Evolutionary conservation across 495 filamentous ascomycete genomes (phyloP), one percentile per base, ranked within the genome.

Genomic region (Beverwykella pulmonaria): DNA sequence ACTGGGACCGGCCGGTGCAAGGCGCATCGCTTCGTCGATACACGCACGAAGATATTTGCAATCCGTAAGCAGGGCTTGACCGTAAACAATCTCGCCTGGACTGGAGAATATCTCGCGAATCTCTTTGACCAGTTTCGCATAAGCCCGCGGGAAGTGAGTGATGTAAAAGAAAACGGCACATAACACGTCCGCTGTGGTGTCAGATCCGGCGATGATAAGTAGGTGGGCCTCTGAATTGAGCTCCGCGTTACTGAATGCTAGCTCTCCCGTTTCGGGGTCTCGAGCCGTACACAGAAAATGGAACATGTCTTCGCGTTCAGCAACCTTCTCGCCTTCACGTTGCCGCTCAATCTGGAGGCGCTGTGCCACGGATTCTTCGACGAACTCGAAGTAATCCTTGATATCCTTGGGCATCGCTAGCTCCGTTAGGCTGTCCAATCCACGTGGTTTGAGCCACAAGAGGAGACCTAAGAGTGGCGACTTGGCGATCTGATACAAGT

Each of bases 1-100:
- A 8, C 82, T 82, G 34, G 79, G 78, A 1, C 89, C 87, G 0
- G 88, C 80, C 14, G 87, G 89, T 0, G 82, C 82, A 44, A 92
- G 73, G 50, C 90, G 87, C 71, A 91, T 79, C 2, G 85, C 79
- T 63, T 91, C 89, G 57, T 89, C 82, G 41, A 88, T 76, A 64
- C 84, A 86, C 8, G 85, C 86, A 54, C 82, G 82, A 1, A 88
- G 76, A 61, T 84, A 89, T 29, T 67, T 61, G 48, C 83, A 81
- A 15, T 78, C 73, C 7, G 59, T 81, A n/a, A n/a, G n/a, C 4
- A 84, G 80, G 44, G 75, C 76, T 2, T 78, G 69, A n/a, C 66
- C 66, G 14, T 72, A 73, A 12, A 79, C 64, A 55, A 26, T 87
- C 0, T 86, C 81, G 19, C 83, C 81, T 0, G 80, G 77, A 9